Conservation (phyloP, 176 grass and related monocot genomes). For the Alloteropsis semialata region DNA sequence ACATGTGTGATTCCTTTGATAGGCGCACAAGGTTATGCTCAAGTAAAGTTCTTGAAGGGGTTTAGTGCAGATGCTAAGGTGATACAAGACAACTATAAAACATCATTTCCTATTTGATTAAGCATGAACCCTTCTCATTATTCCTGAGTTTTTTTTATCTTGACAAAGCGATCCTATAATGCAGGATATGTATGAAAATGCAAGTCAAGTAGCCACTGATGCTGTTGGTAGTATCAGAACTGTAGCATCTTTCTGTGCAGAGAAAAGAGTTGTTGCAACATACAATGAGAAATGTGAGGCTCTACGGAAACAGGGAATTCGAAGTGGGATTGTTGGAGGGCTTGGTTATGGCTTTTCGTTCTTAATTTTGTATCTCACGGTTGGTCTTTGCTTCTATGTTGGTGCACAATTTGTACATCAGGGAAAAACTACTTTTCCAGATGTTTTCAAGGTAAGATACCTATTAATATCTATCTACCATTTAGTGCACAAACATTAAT, state of each 20-base stretch:
- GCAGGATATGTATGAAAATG: slow-evolving; percentile 61
- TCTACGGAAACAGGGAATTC: slow-evolving; percentile 51
- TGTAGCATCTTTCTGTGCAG: slow-evolving; percentile 53
- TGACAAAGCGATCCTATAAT: background rate
- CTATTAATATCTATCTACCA: background rate
- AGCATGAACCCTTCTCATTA: background rate
- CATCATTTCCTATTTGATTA: background rate
- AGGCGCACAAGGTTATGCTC: slow-evolving; percentile 50
- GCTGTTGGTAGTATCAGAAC: slow-evolving; percentile 64
- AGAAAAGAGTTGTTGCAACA: slow-evolving; percentile 50
- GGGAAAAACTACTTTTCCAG: slow-evolving; percentile 43
- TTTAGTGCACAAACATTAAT: background rate
- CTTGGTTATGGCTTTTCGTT: slow-evolving; percentile 49
- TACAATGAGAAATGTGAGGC: slow-evolving; percentile 55
- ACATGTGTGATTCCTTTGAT: slow-evolving; percentile 68
- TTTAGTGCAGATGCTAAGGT: slow-evolving; percentile 78
- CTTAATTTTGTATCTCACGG: slow-evolving; percentile 39
- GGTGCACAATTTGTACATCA: slow-evolving; percentile 48
- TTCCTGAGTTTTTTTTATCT: background rate
- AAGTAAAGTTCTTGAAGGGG: slow-evolving; percentile 65
- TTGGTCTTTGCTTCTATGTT: slow-evolving; percentile 59
- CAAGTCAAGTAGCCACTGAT: slow-evolving; percentile 61
- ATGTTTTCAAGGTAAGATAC: slow-evolving; percentile 54
- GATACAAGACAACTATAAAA: background rate
- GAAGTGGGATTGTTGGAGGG: slow-evolving; percentile 49